A percentile compares a stretch with the other conserved stretches of the same genome.
Conservation (phyloP, 257 asterid species). For the Mitragyna speciosa region DNA sequence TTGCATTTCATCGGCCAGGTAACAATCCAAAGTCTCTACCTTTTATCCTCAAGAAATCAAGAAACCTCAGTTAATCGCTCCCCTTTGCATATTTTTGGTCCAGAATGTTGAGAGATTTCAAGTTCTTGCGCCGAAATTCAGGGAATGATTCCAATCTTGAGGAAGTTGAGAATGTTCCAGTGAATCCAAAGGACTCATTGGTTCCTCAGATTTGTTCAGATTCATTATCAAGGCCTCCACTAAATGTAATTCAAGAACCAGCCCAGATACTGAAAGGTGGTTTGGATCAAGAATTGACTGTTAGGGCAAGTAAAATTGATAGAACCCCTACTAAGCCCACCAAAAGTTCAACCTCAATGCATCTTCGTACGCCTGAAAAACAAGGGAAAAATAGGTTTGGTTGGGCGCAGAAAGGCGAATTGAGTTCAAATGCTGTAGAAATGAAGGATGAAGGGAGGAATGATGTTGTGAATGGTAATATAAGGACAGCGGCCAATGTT, state of each 20-base stretch:
- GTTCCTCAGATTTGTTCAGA: constrained; percentile 52
- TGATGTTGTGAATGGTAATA: constrained; percentile 16
- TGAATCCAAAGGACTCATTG: constrained; percentile 53
- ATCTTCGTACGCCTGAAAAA: constrained; percentile 72
- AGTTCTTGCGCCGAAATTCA: constrained; percentile 71
- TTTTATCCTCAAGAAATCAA: constrained; percentile 13
- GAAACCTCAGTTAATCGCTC: background rate
- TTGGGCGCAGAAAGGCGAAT: constrained; percentile 66
- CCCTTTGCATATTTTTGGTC: constrained; percentile 6
- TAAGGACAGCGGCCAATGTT: constrained; percentile 25
- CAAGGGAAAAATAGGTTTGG: constrained; percentile 52
- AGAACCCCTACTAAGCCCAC: constrained; percentile 76
- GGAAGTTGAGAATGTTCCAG: constrained; percentile 84
- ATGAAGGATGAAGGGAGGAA: constrained; percentile 57
- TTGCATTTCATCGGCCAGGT: constrained; percentile 69
- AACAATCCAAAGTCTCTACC: constrained; percentile 6
- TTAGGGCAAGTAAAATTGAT: constrained; percentile 46
- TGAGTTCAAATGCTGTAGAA: constrained; percentile 43
- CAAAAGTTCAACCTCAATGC: constrained; percentile 42
- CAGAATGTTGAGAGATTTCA: constrained; percentile 92
- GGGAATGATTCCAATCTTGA: constrained; percentile 54
- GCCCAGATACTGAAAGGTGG: constrained; percentile 37
- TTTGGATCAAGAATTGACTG: constrained; percentile 47
- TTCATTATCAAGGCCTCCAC: constrained; percentile 75
- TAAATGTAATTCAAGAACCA: constrained; percentile 71